Evolutionary conservation across 1,284 basidiomycete genomes (phyloP).

Genomic region (Papiliotrema laurentii): DNA sequence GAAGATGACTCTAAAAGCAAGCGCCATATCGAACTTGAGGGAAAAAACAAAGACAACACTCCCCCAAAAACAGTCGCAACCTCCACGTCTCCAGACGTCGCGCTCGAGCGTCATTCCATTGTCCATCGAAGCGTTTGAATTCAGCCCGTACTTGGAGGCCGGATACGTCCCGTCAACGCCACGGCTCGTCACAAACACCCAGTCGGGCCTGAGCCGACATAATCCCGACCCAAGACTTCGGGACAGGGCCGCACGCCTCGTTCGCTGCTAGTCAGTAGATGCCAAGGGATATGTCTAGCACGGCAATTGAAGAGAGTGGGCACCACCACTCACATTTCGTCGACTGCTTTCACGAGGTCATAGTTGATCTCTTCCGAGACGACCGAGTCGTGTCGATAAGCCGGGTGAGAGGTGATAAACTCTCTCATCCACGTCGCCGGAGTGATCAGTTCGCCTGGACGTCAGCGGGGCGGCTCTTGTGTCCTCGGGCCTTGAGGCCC

Average conservation of each 20-base stretch:
- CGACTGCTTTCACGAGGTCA: constrained; percentile 84
- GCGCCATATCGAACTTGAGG: too few species aligned
- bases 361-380: constrained; percentile 90
- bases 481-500: too few species aligned
- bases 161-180: too few species aligned
- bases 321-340: constrained; percentile 65
- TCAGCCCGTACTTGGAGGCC: too few species aligned
- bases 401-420: constrained; percentile 83
- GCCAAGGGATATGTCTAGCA: not conserved
- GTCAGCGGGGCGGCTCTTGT: not conserved
- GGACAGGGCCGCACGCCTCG: constrained; percentile 63
- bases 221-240: constrained; percentile 54
- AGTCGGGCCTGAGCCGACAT: constrained; percentile 36
- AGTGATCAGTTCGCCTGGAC: constrained; percentile 71
- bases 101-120: too few species aligned
- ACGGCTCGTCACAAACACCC: constrained; percentile 29
- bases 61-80: too few species aligned
- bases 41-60: too few species aligned
- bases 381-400: constrained; percentile 85
- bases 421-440: constrained; percentile 89
- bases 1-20: too few species aligned
- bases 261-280: constrained; percentile 54
- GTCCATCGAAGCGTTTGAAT: too few species aligned
- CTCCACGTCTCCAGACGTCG: too few species aligned
- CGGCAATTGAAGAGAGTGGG: too few species aligned